Percentiles rank a stretch among this genome's conserved stretches.
phyloP scores from a whole-genome alignment of 345 rosid genomes.

The Erucastrum elatum region DNA sequence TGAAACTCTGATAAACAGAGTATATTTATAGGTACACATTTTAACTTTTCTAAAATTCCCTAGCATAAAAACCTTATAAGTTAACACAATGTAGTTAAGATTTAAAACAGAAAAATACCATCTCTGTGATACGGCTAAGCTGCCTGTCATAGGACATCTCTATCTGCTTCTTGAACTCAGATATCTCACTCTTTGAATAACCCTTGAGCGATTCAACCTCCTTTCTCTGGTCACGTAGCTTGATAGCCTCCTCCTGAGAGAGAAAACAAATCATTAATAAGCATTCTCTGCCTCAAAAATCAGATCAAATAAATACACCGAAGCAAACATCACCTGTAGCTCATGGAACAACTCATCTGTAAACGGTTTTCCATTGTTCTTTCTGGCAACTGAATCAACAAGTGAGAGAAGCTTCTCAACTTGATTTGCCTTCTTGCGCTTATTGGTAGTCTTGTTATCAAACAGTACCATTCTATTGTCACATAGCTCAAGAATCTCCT shows the following conservation, averaged over 20 bases:
- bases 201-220: conserved; percentile 63
- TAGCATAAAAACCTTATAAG: neutral
- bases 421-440: conserved; percentile 53
- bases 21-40: neutral
- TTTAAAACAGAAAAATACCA: conserved; percentile 18
- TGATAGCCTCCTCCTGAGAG: conserved; percentile 63
- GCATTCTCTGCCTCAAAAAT: conserved; percentile 4
- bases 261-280: neutral
- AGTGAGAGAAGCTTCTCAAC: conserved; percentile 65
- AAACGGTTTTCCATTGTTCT: conserved; percentile 74
- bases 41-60: neutral
- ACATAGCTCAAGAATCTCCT: conserved; percentile 71
- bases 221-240: conserved; percentile 64
- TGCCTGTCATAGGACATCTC: conserved; percentile 59
- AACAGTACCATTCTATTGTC: conserved; percentile 63
- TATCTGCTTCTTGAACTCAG: conserved; percentile 63
- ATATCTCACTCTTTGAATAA: conserved; percentile 55
- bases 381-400: conserved; percentile 50
- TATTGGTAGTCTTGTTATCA: conserved; percentile 78
- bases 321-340: conserved; percentile 50
- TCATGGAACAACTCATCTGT: conserved; percentile 72
- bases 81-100: neutral
- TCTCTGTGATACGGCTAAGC: conserved; percentile 63
- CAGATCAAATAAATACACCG: conserved; percentile 9
- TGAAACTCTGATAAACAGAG: neutral